Conservation (phyloP, 108 stramenopile genomes). For the Chaetoceros muelleri region DNA sequence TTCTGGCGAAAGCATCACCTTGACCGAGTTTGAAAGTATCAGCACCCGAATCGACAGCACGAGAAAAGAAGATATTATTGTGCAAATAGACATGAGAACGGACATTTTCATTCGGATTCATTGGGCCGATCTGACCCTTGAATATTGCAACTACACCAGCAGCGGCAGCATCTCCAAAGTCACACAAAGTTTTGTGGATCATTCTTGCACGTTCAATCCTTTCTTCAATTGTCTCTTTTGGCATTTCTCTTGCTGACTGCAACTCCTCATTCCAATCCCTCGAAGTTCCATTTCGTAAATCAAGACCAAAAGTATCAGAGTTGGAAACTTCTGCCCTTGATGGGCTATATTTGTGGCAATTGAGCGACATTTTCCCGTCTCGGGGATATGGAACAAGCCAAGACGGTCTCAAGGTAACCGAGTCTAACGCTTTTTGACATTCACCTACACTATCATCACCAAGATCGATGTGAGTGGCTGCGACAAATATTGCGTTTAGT, state of each 20-base stretch:
- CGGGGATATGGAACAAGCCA: slow-evolving; percentile 57
- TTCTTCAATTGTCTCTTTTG: slow-evolving; percentile 45
- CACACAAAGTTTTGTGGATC: slow-evolving; percentile 76
- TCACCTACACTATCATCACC: slow-evolving; percentile 16
- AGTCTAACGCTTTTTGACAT: slow-evolving; percentile 32
- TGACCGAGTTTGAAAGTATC: slow-evolving; percentile 72
- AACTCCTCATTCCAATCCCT: slow-evolving; percentile 97
- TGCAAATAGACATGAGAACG: slow-evolving; percentile 88
- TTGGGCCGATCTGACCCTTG: slow-evolving; percentile 80
- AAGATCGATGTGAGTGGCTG: slow-evolving; percentile 37
- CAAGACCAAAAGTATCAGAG: slow-evolving; percentile 68
- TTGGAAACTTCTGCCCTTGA: slow-evolving; percentile 69
- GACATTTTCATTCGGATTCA: slow-evolving; percentile 86
- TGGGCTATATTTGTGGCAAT: slow-evolving; percentile 44
- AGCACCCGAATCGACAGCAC: slow-evolving; percentile 71
- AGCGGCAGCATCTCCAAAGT: slow-evolving; percentile 86
- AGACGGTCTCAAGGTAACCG: slow-evolving; percentile 45
- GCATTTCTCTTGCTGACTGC: slow-evolving; percentile 80
- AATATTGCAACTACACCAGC: slow-evolving; percentile 71
- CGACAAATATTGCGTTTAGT: slow-evolving; percentile 31
- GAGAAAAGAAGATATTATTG: slow-evolving; percentile 95
- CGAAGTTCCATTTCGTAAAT: slow-evolving; percentile 62
- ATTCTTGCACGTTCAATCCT: slow-evolving; percentile 74
- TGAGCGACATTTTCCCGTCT: slow-evolving; percentile 15
- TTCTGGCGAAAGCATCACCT: slow-evolving; percentile 61